Evolutionary conservation across 495 filamentous ascomycete species (phyloP).

Genomic region (Rusavskia elegans): DNA sequence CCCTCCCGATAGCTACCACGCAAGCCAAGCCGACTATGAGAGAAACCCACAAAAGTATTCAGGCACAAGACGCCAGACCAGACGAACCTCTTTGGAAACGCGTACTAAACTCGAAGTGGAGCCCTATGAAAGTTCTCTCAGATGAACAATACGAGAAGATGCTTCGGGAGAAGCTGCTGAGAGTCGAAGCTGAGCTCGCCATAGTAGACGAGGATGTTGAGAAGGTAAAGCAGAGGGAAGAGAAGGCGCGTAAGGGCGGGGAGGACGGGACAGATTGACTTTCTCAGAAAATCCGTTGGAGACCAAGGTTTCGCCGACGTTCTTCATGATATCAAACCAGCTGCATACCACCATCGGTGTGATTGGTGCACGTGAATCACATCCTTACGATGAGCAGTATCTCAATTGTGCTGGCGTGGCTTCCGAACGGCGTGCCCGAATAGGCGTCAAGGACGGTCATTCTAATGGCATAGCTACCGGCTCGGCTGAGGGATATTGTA

Average conservation of each 20-base stretch:
- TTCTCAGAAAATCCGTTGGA: too few relatives aligned
- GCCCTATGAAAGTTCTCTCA: constrained; percentile 58
- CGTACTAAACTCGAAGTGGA: constrained; percentile 50
- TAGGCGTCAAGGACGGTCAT: too few relatives aligned
- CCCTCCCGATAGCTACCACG: neutral
- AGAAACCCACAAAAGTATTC: neutral
- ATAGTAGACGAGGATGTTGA: constrained; percentile 73
- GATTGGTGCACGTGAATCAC: too few relatives aligned
- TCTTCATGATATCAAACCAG: too few relatives aligned
- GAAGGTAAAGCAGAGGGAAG: constrained; percentile 18
- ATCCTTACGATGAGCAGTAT: too few relatives aligned
- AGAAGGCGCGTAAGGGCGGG: neutral
- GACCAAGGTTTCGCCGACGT: too few relatives aligned
- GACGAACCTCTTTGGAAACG: neutral
- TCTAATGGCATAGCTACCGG: too few relatives aligned
- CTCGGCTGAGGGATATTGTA: too few relatives aligned
- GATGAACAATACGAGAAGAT: constrained; percentile 67
- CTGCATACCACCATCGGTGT: too few relatives aligned
- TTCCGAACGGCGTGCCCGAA: too few relatives aligned
- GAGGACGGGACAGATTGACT: too few relatives aligned
- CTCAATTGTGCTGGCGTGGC: too few relatives aligned
- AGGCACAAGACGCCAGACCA: neutral
- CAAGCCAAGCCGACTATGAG: neutral
- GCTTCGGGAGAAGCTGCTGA: constrained; percentile 60
- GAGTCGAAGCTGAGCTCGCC: constrained; percentile 71